phyloP scores from a whole-genome alignment of 2,329 filamentous ascomycete genomes.

The Botryotinia narcissicola region DNA sequence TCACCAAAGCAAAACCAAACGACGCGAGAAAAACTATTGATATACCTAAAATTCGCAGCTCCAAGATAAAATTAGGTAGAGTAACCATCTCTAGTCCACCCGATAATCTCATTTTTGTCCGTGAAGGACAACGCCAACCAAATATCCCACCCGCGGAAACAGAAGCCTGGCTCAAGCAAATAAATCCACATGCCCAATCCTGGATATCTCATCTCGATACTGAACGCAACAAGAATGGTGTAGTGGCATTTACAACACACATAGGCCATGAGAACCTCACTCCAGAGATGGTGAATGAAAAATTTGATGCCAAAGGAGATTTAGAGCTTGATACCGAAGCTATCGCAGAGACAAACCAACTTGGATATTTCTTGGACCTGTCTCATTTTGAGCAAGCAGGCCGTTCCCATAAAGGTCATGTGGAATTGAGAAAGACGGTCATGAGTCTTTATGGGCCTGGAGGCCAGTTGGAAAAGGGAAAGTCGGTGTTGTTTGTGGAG shows the following conservation, averaged over 20 bases:
- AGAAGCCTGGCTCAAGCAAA: constrained; percentile 22
- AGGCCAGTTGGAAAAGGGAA: constrained; percentile 22
- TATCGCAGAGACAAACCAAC: constrained; percentile 25
- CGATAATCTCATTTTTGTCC: constrained; percentile 27
- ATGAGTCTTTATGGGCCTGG: constrained; percentile 26
- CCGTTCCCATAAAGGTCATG: constrained; percentile 23
- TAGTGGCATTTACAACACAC: constrained; percentile 25
- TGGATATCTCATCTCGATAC: constrained; percentile 26
- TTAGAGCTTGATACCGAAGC: constrained; percentile 8
- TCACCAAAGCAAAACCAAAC: constrained; percentile 6
- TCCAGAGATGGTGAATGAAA: not conserved
- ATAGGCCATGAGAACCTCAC: constrained; percentile 24
- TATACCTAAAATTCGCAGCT: not conserved
- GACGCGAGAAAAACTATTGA: constrained; percentile 2
- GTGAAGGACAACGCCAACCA: constrained; percentile 26
- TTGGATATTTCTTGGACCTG: constrained; percentile 29
- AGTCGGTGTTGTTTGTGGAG: constrained; percentile 24
- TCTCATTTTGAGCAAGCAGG: constrained; percentile 28
- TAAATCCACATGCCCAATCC: constrained; percentile 23
- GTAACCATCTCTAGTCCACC: constrained; percentile 23
- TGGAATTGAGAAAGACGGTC: constrained; percentile 23
- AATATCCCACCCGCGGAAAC: constrained; percentile 23
- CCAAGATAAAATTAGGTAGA: not conserved
- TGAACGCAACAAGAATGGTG: constrained; percentile 24
- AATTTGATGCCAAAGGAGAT: not conserved